Evolutionary conservation across 2,329 filamentous ascomycete species (phyloP).

Genomic region (Colletotrichum eremochloae): DNA sequence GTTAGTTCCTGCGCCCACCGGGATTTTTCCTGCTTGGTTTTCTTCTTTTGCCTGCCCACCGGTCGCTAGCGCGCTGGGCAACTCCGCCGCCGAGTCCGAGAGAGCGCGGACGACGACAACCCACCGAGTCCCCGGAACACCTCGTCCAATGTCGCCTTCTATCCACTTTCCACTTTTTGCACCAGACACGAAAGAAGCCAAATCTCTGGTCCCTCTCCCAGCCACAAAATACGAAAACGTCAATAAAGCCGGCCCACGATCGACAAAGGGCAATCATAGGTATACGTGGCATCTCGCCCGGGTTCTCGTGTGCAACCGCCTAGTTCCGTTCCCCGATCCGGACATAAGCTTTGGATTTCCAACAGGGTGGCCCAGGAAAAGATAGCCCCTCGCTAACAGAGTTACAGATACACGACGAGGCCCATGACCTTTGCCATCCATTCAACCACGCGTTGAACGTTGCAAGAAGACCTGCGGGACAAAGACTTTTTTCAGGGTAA

Average conservation of each 20-base stretch:
- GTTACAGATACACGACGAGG: neutral
- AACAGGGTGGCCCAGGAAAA: slow-evolving; percentile 5
- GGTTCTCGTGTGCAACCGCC: slow-evolving; percentile 6
- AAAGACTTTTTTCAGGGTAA: slow-evolving; percentile 3
- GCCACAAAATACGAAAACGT: slow-evolving; percentile 17
- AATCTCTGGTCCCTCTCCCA: slow-evolving; percentile 2
- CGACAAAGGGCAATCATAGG: neutral
- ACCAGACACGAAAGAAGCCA: neutral
- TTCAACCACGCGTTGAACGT: neutral
- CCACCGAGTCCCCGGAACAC: slow-evolving; percentile 1
- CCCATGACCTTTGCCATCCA: neutral
- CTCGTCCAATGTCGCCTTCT: neutral
- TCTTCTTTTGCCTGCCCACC: neutral
- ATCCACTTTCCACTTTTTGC: neutral
- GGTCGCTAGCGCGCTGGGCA: slow-evolving; percentile 7
- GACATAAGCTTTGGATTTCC: slow-evolving; percentile 21
- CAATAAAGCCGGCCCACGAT: neutral
- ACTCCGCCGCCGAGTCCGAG: slow-evolving; percentile 1
- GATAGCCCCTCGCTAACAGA: neutral
- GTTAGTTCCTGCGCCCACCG: slow-evolving; percentile 13
- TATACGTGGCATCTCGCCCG: slow-evolving; percentile 1
- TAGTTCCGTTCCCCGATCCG: slow-evolving; percentile 5
- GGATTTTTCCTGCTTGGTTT: neutral
- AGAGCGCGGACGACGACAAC: neutral
- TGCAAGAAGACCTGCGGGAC: neutral